Base-by-base conservation (phyloP, 371 early-diverging fungal species). In the Apophysomyces ossiformis region DNA sequence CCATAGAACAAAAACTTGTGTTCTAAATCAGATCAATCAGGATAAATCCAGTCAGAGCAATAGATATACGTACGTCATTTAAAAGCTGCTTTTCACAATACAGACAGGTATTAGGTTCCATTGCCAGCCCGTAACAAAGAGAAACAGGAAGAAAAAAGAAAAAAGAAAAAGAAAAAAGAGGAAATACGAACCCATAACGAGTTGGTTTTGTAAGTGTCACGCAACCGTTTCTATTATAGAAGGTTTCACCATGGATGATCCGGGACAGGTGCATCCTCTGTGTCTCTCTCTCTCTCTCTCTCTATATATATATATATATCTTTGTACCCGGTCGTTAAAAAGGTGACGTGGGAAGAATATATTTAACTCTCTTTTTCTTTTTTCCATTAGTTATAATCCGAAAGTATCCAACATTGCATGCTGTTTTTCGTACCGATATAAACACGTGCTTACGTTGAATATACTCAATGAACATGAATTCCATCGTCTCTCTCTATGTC, bases 21-120 rank as follows among this genome's bases (percentile, higher is more conserved):
- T 57, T 69, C 73, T 72, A 61, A 32, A 46, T 46, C n/a, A 43
- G 7, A 18, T 15, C 26, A 26, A 35, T 37, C 5, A 9, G 36
- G 32, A 36, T 7, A 18, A 46, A 26, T 26, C 2, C 32, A 26
- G 32, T 2, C 32, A 47, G 54, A 16, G 7, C 8, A 47, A 26
- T n/a, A 8, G 32, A 12, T 1, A 12, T 8, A 58, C 38, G 21
- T 72, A 72, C 73, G 36, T 72, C 73, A 59, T 69, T 54, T 18
- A 26, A 3, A 38, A 72, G 67, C 12, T 69, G 67, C 32, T 66
- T 72, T 50, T 72, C 73, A 50, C 73, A 72, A 50, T 72, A 72
- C 11, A 72, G 67, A 44, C 73, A 72, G 60, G 69, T 60, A 39
- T 50, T 72, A 32, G 69, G 57, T 58, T 72, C 70, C 73, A 72